Base-by-base conservation (phyloP, 2,329 filamentous ascomycete genomes). In the Ramularia endophylla region DNA sequence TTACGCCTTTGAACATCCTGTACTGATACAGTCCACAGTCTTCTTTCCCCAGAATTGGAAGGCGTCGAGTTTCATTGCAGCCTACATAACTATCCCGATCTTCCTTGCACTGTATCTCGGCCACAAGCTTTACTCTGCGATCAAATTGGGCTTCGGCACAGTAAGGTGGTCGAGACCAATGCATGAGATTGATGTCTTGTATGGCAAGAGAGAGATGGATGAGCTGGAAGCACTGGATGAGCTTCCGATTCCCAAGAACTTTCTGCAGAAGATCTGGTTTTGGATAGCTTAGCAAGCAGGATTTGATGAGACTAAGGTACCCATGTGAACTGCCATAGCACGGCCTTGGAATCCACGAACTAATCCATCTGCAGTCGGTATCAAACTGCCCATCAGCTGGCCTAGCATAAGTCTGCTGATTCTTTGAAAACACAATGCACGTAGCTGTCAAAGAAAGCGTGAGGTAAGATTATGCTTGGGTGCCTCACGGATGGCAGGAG, bases 71-170 rank as follows among this genome's bases (percentile, higher is more conserved):
- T 78, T 78, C 57, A 50, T 78, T 38, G 73, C 74, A 2, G 65
- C 65, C 12, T 78, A 78, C 58, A 75, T 78, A 8, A 71, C 66
- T 7, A 61, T 77, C 20, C 68, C 69, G 4, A 76, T 75, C 51
- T 74, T 73, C 38, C 53, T 72, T 27, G 56, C 69, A 4, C 37
- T 66, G 2, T 66, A 63, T 36, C 41, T 66, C 1, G 61, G 63
- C 8, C 63, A 66, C 41, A 55, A 55, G 36, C 27, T 46, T 20
- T 52, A 43, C 31, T 31, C 25, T 3, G 36, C 36, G 9, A 40
- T 31, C 16, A 65, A 64, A 40, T 33, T 58, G 7, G 60, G 55
- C 50, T 59, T 59, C 33, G 51, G 52, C 9, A 62, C 61, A 0
- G 12, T 22, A 8, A 58, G 53, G 52, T 57, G 62, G 38, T 32